Evolutionary conservation across 192 early-diverging fungal genomes (phyloP), one percentile per base, ranked within the genome.

Genomic region (Podochytrium sp.): DNA sequence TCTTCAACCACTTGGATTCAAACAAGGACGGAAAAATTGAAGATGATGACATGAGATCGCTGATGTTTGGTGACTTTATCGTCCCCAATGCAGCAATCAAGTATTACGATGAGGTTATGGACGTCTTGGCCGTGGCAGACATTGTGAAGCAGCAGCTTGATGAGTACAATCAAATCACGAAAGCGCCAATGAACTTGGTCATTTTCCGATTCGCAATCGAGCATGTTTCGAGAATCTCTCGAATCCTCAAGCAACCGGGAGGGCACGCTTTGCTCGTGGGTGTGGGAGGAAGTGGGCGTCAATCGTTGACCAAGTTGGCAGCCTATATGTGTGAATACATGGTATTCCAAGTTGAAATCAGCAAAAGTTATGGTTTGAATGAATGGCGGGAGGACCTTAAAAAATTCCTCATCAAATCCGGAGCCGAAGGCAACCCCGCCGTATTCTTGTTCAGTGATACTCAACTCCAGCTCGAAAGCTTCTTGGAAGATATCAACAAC

Each of bases 401-500:
- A 63, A 82, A 81, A 65, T 80, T 88, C 38, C 60, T 87, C 23
- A 79, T 82, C 39, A 80, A 85, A 34, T 81, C 85, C 6, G 86
- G 86, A 6, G 85, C 74, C 12, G 80, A 88, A 72, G 85, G 85
- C n/a, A 76, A 76, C 20, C 80, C 78, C 12, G 76, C 72, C 3
- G 86, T 88, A 29, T 88, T 88, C 70, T 76, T 88, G 42, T 87
- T 88, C 73, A 83, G 80, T 55, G 86, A 88, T 55, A 87, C 86
- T 1, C 86, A 88, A 69, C 68, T 88, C 23, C 80, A 88, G 60
- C 75, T 76, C 2, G 86, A 88, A 66, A 79, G 78, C 33, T 88
- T 88, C 71, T 57, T 88, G 35, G 86, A 88, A 64, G 86, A 88
- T 58, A 88, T 88, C 63, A 88, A 88, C 78, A 88, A 88, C 70